Conservation (phyloP, 768 basidiomycete species). For the Gymnopilus dilepis region DNA sequence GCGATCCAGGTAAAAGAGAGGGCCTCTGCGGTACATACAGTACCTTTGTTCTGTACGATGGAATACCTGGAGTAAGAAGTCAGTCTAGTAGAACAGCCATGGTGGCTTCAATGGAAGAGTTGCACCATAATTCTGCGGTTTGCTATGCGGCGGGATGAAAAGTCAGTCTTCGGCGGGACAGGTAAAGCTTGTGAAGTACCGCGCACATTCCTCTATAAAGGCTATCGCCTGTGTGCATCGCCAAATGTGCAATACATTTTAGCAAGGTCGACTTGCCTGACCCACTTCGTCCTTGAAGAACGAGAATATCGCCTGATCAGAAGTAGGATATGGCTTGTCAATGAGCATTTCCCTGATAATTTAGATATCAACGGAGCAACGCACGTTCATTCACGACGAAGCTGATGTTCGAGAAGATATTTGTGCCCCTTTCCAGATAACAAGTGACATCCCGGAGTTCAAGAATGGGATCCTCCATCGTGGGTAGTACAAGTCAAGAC, state of each 20-base stretch:
- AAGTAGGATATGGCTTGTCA: neutral
- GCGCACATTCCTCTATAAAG: constrained; percentile 68
- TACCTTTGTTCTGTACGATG: constrained; percentile 76
- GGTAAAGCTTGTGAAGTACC: neutral
- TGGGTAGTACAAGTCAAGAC: constrained; percentile 6
- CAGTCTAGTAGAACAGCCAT: too few relatives aligned
- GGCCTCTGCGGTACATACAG: constrained; percentile 90
- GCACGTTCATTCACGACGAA: constrained; percentile 64
- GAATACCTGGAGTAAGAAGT: constrained; percentile 61
- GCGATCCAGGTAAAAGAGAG: constrained; percentile 83
- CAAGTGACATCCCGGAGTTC: constrained; percentile 58
- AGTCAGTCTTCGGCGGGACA: neutral
- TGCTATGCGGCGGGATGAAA: constrained; percentile 38
- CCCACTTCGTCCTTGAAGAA: constrained; percentile 83
- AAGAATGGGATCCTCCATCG: constrained; percentile 45
- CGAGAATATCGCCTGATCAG: constrained; percentile 66
- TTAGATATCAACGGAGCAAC: neutral
- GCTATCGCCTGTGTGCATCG: constrained; percentile 69
- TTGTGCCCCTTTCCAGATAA: constrained; percentile 47
- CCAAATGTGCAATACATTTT: constrained; percentile 85
- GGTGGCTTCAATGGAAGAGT: neutral
- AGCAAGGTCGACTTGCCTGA: constrained; percentile 82
- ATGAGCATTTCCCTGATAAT: neutral
- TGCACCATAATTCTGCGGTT: constrained; percentile 52
- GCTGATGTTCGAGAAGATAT: constrained; percentile 64